These are phyloP conservation scores for Plasmodium vinckei DNA, from an alignment of 169 alveolate genomes.

Conservation along the genomic window DNA sequence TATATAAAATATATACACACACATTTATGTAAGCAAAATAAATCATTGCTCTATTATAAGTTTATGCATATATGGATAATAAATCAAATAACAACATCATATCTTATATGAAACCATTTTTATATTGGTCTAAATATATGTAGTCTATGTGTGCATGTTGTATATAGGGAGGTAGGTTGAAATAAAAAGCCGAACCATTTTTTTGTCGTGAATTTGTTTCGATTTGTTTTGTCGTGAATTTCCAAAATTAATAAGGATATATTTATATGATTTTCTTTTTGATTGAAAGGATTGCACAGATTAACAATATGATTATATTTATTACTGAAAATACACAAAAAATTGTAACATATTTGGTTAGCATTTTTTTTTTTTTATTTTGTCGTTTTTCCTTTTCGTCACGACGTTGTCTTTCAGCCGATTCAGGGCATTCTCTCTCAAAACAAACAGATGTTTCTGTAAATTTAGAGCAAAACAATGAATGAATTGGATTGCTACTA, in stretches of 20 bases:
- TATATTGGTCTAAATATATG: too few species aligned
- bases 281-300: constrained; percentile 30
- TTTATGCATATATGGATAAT: too few species aligned
- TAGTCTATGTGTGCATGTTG: too few species aligned
- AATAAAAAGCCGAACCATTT: neutral
- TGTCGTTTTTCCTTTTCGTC: constrained; percentile 4
- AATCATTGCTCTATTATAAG: too few species aligned
- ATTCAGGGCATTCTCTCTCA: constrained; percentile 1
- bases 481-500: neutral
- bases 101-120: too few species aligned
- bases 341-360: constrained; percentile 25
- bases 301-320: constrained; percentile 17
- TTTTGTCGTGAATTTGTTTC: neutral
- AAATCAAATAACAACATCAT: too few species aligned
- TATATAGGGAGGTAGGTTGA: too few species aligned
- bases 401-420: neutral
- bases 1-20: too few species aligned
- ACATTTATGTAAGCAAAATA: too few species aligned
- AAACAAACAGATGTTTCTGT: constrained; percentile 47
- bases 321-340: constrained; percentile 34
- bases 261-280: constrained; percentile 52
- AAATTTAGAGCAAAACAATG: constrained; percentile 25
- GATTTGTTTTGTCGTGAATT: neutral
- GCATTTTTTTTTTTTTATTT: neutral
- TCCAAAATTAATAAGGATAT: neutral